A percentile compares a stretch with the other conserved stretches of the same genome.
Evolutionary conservation across 129 eudicot species (phyloP).

Genomic region (Erigeron canadensis): DNA sequence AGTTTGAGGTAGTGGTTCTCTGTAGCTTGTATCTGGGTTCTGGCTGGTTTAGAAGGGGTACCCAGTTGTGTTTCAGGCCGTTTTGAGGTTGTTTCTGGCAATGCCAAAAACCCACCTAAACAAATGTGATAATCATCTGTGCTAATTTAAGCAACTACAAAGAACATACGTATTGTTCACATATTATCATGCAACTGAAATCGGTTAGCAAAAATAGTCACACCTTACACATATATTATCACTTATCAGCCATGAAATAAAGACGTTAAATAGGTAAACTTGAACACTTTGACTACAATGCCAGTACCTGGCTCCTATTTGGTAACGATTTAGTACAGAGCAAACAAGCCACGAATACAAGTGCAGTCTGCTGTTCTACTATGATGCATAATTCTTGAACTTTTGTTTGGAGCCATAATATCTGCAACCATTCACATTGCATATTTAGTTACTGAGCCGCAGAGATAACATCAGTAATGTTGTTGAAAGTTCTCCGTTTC

Average conservation of each 20-base stretch:
- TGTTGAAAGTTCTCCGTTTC: slow-evolving; percentile 53
- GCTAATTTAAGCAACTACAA: slow-evolving; percentile 19
- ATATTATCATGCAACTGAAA: neutral
- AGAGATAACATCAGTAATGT: slow-evolving; percentile 64
- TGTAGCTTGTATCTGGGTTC: too few relatives aligned
- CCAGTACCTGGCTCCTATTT: slow-evolving; percentile 3
- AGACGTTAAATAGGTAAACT: neutral
- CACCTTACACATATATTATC: slow-evolving; percentile 4
- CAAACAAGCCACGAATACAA: slow-evolving; percentile 7
- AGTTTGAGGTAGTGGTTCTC: too few relatives aligned
- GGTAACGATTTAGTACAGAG: slow-evolving; percentile 16
- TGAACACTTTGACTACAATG: slow-evolving; percentile 26
- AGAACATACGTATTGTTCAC: neutral
- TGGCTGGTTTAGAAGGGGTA: too few relatives aligned
- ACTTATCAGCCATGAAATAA: neutral
- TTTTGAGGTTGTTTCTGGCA: too few relatives aligned
- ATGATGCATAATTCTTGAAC: slow-evolving; percentile 11
- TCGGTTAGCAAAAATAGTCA: neutral
- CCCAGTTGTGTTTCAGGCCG: too few relatives aligned
- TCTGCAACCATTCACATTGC: slow-evolving; percentile 24
- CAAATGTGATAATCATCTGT: neutral
- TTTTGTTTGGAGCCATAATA: slow-evolving; percentile 12
- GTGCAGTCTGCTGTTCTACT: neutral
- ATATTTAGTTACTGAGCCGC: slow-evolving; percentile 35
- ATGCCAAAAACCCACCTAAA: neutral